Percentiles rank a stretch among this genome's conserved stretches.
These are phyloP conservation scores for Myxozyma neotropica DNA, from an alignment of 805 yeast genomes.

Conservation along the genomic window DNA sequence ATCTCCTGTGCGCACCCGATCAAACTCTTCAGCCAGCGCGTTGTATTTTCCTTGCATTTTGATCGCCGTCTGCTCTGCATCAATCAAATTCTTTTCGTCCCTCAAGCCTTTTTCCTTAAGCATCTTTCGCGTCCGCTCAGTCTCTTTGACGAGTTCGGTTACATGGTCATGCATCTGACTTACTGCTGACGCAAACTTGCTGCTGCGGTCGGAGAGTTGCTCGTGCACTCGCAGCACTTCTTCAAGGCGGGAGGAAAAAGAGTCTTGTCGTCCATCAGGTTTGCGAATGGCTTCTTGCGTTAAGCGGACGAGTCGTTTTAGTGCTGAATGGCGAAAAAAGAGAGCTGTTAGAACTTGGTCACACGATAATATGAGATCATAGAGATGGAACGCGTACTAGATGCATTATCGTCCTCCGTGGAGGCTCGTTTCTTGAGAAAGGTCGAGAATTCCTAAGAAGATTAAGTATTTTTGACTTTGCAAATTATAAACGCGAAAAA, in stretches of 20 bases:
- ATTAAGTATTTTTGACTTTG: too few species aligned
- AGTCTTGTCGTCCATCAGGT: constrained; percentile 58
- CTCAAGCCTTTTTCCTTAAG: constrained; percentile 80
- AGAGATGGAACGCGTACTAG: constrained; percentile 9
- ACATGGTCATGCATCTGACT: constrained; percentile 86
- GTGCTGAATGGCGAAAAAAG: constrained; percentile 52
- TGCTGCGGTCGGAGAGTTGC: constrained; percentile 68
- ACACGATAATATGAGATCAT: background rate
- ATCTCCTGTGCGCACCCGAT: constrained; percentile 75
- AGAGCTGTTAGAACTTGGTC: background rate
- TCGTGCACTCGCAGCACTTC: constrained; percentile 78
- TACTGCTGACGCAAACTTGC: constrained; percentile 67
- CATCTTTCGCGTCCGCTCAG: constrained; percentile 70
- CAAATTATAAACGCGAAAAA: background rate
- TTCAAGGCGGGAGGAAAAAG: constrained; percentile 68
- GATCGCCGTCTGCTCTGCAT: constrained; percentile 80
- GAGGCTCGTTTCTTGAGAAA: constrained; percentile 77
- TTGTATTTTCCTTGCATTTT: constrained; percentile 81
- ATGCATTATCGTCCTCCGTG: constrained; percentile 69
- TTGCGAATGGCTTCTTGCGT: constrained; percentile 54
- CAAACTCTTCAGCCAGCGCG: constrained; percentile 82
- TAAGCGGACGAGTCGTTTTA: constrained; percentile 68
- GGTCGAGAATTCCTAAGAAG: constrained; percentile 56
- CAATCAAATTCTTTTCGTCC: constrained; percentile 81
- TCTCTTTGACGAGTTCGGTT: constrained; percentile 65